A percentile compares a stretch with the other conserved stretches of the same genome.
These are phyloP conservation scores for Akebia trifoliata DNA, from an alignment of 164 flowering plant species.

Conservation along the genomic window DNA sequence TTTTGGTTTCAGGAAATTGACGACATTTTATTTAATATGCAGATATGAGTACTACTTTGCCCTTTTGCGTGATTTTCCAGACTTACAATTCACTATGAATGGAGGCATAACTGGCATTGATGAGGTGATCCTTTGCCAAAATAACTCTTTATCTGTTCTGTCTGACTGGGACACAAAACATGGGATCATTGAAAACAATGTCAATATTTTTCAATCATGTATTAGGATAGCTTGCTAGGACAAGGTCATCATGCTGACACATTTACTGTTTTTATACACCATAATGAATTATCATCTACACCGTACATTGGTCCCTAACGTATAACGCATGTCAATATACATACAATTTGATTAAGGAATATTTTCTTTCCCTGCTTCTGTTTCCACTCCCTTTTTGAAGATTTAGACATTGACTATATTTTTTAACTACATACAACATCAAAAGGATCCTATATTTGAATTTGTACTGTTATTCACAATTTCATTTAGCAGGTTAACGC, in stretches of 20 bases:
- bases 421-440: not conserved
- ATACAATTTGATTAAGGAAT: no score
- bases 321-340: no score
- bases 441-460: slow-evolving; percentile 1
- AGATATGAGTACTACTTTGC: slow-evolving; percentile 88
- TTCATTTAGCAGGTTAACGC: slow-evolving; percentile 54
- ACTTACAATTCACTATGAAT: slow-evolving; percentile 80
- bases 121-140: slow-evolving; percentile 47
- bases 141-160: not conserved
- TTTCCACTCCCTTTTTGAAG: no score
- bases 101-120: slow-evolving; percentile 79
- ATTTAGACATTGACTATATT: not conserved
- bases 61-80: slow-evolving; percentile 96
- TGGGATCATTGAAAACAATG: not conserved
- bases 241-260: not conserved
- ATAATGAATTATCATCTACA: no score
- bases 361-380: no score
- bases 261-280: no score
- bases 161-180: not conserved
- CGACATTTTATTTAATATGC: slow-evolving; percentile 20
- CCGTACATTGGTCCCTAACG: no score
- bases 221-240: not conserved
- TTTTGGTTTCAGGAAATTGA: slow-evolving; percentile 1
- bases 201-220: not conserved
- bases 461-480: not conserved